phyloP scores from a whole-genome alignment of 768 basidiomycete genomes.

The Dentipellis fragilis region DNA sequence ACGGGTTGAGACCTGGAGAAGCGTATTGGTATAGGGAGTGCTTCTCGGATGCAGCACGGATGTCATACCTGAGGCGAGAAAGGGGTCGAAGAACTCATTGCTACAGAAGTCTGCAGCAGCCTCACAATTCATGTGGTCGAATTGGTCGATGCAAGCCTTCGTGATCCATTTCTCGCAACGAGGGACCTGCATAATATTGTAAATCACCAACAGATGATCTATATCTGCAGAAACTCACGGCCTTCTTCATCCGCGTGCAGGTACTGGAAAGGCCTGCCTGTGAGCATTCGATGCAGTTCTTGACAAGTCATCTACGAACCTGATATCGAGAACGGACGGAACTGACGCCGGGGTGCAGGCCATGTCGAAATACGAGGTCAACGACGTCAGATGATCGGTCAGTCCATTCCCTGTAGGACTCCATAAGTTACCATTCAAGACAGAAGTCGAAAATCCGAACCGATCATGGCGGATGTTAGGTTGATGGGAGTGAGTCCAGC shows the following conservation, averaged over 20 bases:
- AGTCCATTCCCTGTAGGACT: slow-evolving; percentile 31
- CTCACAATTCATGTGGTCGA: slow-evolving; percentile 33
- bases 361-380: slow-evolving; percentile 39
- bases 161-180: slow-evolving; percentile 32
- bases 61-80: too few relatives aligned
- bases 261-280: neutral
- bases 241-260: slow-evolving; percentile 8
- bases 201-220: neutral
- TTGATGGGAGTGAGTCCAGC: slow-evolving; percentile 43
- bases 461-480: slow-evolving; percentile 39
- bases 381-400: slow-evolving; percentile 29
- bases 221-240: neutral
- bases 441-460: slow-evolving; percentile 19
- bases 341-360: slow-evolving; percentile 38
- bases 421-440: neutral
- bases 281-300: neutral
- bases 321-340: slow-evolving; percentile 26
- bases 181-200: slow-evolving; percentile 22
- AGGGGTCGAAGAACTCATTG: neutral
- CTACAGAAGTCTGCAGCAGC: slow-evolving; percentile 32
- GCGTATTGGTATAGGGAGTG: too few relatives aligned
- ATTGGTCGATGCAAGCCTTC: slow-evolving; percentile 30
- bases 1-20: slow-evolving; percentile 39
- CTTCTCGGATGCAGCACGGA: too few relatives aligned
- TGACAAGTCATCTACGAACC: slow-evolving; percentile 16